Conservation (phyloP, 2,329 filamentous ascomycete genomes). For the Sporothrix mexicana region DNA sequence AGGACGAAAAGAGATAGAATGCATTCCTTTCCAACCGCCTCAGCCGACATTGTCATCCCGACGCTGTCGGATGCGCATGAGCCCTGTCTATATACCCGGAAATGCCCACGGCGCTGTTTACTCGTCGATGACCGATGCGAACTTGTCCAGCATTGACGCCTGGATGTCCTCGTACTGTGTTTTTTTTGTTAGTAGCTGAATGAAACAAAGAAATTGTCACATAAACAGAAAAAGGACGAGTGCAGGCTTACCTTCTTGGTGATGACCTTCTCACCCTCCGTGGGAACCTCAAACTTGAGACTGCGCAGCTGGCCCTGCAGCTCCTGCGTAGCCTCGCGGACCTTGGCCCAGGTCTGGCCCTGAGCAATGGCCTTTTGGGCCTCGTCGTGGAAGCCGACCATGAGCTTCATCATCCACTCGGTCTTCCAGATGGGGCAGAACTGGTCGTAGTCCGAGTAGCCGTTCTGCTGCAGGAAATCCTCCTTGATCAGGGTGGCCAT, state of each 20-base stretch:
- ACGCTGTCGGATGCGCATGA: neutral
- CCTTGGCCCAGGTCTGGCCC: constrained; percentile 90
- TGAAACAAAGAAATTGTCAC: too few species aligned
- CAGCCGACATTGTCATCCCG: neutral
- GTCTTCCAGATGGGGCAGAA: constrained; percentile 99
- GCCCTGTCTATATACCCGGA: neutral
- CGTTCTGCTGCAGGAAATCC: constrained; percentile 98
- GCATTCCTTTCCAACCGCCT: neutral
- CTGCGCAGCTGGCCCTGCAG: constrained; percentile 83
- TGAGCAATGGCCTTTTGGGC: constrained; percentile 92
- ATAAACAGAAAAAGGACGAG: constrained; percentile 9
- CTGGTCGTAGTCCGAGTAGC: constrained; percentile 98
- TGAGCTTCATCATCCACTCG: constrained; percentile 99
- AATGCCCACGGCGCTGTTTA: constrained; percentile 48
- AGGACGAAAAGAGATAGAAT: neutral
- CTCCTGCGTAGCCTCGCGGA: constrained; percentile 86
- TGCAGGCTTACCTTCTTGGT: constrained; percentile 75
- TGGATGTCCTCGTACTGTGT: constrained; percentile 86
- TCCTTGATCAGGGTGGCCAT: constrained; percentile 93
- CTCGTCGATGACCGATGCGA: constrained; percentile 94
- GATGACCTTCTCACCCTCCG: constrained; percentile 79
- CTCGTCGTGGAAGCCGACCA: constrained; percentile 98
- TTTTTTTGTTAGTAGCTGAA: constrained; percentile 27
- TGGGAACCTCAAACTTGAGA: constrained; percentile 96
- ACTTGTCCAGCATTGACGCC: constrained; percentile 94